Evolutionary conservation across 768 basidiomycete species (phyloP), one percentile per base, ranked within the genome.

Genomic region (Suillus decipiens): DNA sequence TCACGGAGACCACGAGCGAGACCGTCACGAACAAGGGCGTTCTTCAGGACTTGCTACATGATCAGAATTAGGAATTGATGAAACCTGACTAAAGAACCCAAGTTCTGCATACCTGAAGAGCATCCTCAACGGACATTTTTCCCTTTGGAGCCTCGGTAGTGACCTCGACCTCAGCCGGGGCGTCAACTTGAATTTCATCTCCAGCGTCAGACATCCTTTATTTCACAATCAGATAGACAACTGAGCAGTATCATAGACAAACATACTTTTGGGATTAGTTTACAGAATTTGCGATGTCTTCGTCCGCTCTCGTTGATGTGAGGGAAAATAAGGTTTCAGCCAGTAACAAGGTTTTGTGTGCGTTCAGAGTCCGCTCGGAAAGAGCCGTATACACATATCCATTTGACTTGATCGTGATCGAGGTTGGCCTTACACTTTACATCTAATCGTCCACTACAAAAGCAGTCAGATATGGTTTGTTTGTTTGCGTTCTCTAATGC

Each of bases 1-100:
- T 99, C 96, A 69, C 96, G 93, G 68, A 99, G 90, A 79, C 96
- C 96, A 68, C 96, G 93, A 64, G 96, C 94, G 66, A 99, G 95
- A 74, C 96, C 96, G 76, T 99, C 96, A 82, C 98, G 96, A 68
- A 95, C 89, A 72, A 99, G 89, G 63, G 96, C 93, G 75, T 95
- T 97, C 87, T 99, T 99, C 86, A 99, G 84, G 68, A 99, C 96
- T 92, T 96, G 91, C 92, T 98, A 76, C 60, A 77, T 36, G 28
- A 33, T 17, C 14, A 59, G 48, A 37, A n/a, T 14, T 34, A 62
- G 36, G 60, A 37, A 36, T 54, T 24, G 31, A 56, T 42, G 14
- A 7, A 31, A 37, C 50, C 15, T 22, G 55, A n/a, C 24, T n/a
- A 7, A 34, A 39, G 34, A 4, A n/a, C 12, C 17, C 17, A 34